Evolutionary conservation across 2,329 filamentous ascomycete species (phyloP).

Genomic region (Gaeumannomyces sp.): DNA sequence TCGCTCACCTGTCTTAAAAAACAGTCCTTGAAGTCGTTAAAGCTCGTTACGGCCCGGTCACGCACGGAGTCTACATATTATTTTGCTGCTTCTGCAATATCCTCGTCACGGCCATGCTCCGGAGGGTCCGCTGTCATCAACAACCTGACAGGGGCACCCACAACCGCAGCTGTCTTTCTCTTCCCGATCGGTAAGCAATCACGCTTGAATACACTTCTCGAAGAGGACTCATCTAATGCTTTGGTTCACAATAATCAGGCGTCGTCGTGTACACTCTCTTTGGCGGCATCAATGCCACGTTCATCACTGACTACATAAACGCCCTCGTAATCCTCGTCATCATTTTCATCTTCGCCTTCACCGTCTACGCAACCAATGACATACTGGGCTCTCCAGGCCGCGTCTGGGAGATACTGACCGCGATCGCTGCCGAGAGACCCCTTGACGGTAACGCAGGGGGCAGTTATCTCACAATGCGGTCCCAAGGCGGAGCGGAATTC

Average conservation of each 20-base stretch:
- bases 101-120: constrained; percentile 78
- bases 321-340: constrained; percentile 80
- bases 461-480: constrained; percentile 82
- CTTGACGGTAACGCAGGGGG: constrained; percentile 74
- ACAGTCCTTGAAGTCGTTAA: constrained; percentile 74
- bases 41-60: constrained; percentile 60
- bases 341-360: constrained; percentile 79
- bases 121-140: constrained; percentile 72
- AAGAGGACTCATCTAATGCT: too few relatives aligned
- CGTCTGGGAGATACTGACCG: constrained; percentile 71
- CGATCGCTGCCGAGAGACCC: constrained; percentile 63
- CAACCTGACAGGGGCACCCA: constrained; percentile 66
- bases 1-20: too few relatives aligned
- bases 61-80: constrained; percentile 73
- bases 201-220: too few relatives aligned
- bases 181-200: constrained; percentile 64
- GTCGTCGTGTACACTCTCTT: neutral
- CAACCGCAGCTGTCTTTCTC: constrained; percentile 76
- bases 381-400: constrained; percentile 66
- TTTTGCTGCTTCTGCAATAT: constrained; percentile 86
- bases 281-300: constrained; percentile 67
- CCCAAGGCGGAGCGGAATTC: constrained; percentile 75
- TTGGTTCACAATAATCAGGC: too few relatives aligned
- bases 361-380: constrained; percentile 68
- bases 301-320: constrained; percentile 80